Percentiles rank a stretch among this genome's conserved stretches.
Conservation (phyloP, 192 early-diverging fungal species). For the Mortierella hygrophila region DNA sequence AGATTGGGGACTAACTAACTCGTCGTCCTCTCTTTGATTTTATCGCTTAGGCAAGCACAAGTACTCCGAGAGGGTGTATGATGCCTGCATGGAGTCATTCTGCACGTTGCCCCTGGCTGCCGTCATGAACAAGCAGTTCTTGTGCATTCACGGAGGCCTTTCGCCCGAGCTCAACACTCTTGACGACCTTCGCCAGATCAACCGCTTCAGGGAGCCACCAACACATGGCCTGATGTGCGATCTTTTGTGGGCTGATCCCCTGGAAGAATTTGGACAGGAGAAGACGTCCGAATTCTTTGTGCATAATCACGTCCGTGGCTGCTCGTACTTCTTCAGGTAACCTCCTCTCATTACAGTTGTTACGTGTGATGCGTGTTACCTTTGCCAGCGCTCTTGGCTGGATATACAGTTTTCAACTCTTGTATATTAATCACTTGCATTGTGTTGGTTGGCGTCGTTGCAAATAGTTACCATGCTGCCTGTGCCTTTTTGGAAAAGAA, state of each 20-base stretch:
- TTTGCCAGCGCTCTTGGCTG: too few relatives aligned
- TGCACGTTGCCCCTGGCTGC: slow-evolving; percentile 93
- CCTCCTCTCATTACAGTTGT: not conserved
- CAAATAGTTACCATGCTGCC: slow-evolving; percentile 82
- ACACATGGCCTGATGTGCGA: slow-evolving; percentile 97
- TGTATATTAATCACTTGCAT: not conserved
- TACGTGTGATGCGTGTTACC: too few relatives aligned
- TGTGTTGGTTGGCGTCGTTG: not conserved
- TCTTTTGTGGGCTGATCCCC: slow-evolving; percentile 94
- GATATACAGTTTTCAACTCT: not conserved
- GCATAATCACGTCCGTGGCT: slow-evolving; percentile 95
- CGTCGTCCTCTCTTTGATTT: not conserved
- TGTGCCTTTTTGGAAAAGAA: slow-evolving; percentile 96
- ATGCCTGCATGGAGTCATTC: slow-evolving; percentile 92
- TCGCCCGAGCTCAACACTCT: slow-evolving; percentile 94
- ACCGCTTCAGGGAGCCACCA: slow-evolving; percentile 94
- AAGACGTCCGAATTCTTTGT: slow-evolving; percentile 89
- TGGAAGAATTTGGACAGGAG: slow-evolving; percentile 98
- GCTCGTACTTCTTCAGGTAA: slow-evolving; percentile 94
- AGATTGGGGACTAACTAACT: not conserved
- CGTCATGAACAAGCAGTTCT: slow-evolving; percentile 95
- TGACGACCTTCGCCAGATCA: slow-evolving; percentile 90
- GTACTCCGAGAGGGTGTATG: slow-evolving; percentile 92
- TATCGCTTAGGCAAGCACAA: slow-evolving; percentile 85
- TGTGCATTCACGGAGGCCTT: slow-evolving; percentile 97